These are phyloP conservation scores for button mushroom (Agaricus bisporus) DNA, from an alignment of 768 basidiomycete species.

Conservation along the genomic window DNA sequence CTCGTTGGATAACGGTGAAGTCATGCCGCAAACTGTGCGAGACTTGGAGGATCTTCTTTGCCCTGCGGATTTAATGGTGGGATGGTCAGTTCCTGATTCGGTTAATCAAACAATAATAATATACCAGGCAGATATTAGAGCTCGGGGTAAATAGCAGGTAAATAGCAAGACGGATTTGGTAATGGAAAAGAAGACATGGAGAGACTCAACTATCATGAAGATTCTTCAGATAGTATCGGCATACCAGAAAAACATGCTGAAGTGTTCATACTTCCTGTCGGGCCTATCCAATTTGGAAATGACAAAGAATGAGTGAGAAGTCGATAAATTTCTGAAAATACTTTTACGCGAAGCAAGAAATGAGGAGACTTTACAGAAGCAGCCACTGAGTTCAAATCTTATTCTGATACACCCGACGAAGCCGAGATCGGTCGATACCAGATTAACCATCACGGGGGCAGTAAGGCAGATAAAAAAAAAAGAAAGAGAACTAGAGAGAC, in stretches of 20 bases:
- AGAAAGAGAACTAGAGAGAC: not conserved
- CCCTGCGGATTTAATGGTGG: conserved; percentile 63
- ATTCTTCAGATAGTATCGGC: not conserved
- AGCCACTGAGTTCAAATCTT: not conserved
- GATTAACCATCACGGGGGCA: not conserved
- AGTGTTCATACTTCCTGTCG: not conserved
- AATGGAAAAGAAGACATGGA: not conserved
- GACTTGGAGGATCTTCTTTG: conserved; percentile 46
- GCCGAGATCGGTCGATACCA: not conserved
- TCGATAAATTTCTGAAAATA: not conserved
- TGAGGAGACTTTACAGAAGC: not conserved
- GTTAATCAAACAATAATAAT: not conserved
- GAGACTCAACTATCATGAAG: not conserved
- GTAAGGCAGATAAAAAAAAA: conserved; percentile 8
- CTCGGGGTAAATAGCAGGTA: not conserved
- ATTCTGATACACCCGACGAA: not conserved
- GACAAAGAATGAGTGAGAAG: not conserved
- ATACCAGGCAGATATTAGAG: too few relatives aligned
- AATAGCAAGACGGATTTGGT: conserved; percentile 2
- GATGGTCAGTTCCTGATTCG: conserved; percentile 58
- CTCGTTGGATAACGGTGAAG: conserved; percentile 46
- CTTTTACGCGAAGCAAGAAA: too few relatives aligned
- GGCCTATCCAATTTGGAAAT: conserved; percentile 7
- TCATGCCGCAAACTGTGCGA: conserved; percentile 57
- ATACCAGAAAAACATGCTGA: not conserved